Evolutionary conservation across 768 basidiomycete species (phyloP).

Genomic region (Phanerochaete sordida): DNA sequence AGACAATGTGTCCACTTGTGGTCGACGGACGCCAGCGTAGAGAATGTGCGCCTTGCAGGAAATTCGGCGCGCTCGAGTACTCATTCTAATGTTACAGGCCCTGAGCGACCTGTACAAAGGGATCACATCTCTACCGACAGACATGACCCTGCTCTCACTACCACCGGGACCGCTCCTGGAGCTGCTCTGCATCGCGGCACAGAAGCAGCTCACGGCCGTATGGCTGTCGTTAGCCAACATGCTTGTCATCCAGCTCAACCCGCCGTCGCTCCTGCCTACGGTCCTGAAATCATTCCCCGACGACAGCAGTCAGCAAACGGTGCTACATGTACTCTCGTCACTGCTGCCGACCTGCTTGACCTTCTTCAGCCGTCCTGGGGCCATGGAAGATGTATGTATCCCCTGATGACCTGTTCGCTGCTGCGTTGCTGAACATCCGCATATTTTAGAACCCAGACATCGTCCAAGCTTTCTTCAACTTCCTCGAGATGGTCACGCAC

Average conservation of each 20-base stretch:
- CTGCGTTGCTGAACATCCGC: not conserved
- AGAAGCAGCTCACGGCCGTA: conserved; percentile 69
- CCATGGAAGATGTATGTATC: conserved; percentile 64
- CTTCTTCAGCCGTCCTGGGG: conserved; percentile 50
- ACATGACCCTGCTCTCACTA: conserved; percentile 76
- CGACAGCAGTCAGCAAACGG: conserved; percentile 52
- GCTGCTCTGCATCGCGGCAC: conserved; percentile 68
- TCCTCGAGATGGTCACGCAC: conserved; percentile 63
- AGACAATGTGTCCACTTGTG: conserved; percentile 65
- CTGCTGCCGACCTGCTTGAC: conserved; percentile 57
- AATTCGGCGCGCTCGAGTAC: not conserved
- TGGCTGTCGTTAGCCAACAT: conserved; percentile 86
- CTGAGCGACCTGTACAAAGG: conserved; percentile 83
- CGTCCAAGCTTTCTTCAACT: conserved; percentile 85
- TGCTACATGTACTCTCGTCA: conserved; percentile 51
- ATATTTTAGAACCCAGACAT: conserved; percentile 92
- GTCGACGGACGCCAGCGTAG: conserved; percentile 74
- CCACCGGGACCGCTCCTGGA: conserved; percentile 80
- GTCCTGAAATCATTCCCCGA: conserved; percentile 51
- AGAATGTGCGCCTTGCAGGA: conserved; percentile 51
- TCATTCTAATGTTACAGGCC: conserved; percentile 39
- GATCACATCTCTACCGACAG: conserved; percentile 76
- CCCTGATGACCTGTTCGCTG: not conserved
- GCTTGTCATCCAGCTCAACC: conserved; percentile 78
- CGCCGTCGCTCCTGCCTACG: conserved; percentile 48